phyloP scores from a whole-genome alignment of 2,329 filamentous ascomycete species.

The Colletotrichum camelliae region DNA sequence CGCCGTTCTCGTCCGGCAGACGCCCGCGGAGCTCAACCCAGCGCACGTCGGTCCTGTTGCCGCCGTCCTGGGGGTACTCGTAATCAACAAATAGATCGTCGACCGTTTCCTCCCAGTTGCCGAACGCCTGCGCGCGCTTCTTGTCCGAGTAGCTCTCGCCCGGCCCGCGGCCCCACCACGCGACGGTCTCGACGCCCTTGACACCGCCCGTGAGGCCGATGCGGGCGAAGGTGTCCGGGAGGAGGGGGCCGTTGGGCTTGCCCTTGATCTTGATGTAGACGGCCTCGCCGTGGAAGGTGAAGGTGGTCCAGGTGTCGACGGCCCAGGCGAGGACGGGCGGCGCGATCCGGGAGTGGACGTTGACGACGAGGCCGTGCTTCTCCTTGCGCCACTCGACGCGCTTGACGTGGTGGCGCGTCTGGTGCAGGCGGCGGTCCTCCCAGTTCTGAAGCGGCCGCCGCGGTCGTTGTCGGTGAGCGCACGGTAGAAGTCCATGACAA shows the following conservation, averaged over 20 bases:
- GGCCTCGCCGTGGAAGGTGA: constrained; percentile 55
- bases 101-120: constrained; percentile 52
- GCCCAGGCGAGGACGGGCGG: constrained; percentile 70
- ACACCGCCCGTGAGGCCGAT: constrained; percentile 63
- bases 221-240: constrained; percentile 64
- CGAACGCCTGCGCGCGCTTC: constrained; percentile 64
- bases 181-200: constrained; percentile 40
- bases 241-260: constrained; percentile 49
- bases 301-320: constrained; percentile 55
- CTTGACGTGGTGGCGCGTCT: constrained; percentile 48
- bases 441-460: constrained; percentile 60
- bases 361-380: constrained; percentile 41
- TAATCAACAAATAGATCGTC: constrained; percentile 64
- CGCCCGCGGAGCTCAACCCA: constrained; percentile 57
- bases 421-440: constrained; percentile 51
- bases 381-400: constrained; percentile 36
- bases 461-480: constrained; percentile 71
- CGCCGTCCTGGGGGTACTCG: constrained; percentile 72
- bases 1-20: constrained; percentile 26
- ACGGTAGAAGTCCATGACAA: constrained; percentile 64
- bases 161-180: constrained; percentile 74
- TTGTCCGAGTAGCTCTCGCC: constrained; percentile 72
- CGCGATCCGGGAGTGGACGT: constrained; percentile 59
- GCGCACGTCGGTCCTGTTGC: constrained; percentile 67
- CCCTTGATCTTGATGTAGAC: constrained; percentile 56